phyloP scores from a whole-genome alignment of 371 early-diverging fungal genomes.

The Entomophthora muscae region DNA sequence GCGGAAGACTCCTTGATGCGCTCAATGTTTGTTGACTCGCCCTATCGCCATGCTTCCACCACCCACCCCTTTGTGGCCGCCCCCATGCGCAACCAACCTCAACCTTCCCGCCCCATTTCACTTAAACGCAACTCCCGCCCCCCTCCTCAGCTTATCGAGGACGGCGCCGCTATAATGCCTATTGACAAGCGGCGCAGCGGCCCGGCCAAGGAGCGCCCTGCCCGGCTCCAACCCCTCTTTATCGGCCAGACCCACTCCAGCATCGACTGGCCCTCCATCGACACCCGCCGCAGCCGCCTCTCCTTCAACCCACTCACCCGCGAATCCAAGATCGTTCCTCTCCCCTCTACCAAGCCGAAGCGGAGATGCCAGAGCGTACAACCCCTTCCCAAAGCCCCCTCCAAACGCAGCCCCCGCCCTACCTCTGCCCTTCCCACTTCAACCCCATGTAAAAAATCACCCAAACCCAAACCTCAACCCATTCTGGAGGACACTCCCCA shows the following conservation, averaged over 20 bases:
- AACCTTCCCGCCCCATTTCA: neutral
- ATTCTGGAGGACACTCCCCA: neutral
- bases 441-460: neutral
- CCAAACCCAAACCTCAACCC: neutral
- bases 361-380: too few relatives aligned
- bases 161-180: neutral
- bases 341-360: too few relatives aligned
- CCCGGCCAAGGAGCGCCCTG: neutral
- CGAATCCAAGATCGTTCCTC: neutral
- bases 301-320: neutral
- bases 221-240: neutral
- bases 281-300: neutral
- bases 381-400: too few relatives aligned
- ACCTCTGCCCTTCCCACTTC: too few relatives aligned
- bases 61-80: neutral
- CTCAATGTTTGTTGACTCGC: neutral
- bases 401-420: too few relatives aligned
- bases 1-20: neutral
- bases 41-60: neutral
- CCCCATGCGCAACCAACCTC: neutral
- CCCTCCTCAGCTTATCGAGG: neutral
- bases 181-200: neutral
- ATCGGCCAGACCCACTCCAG: neutral
- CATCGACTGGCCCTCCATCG: neutral
- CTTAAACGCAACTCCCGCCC: neutral